Base-by-base conservation (phyloP, 1,284 basidiomycete genomes). In the Puccinia coronata region DNA sequence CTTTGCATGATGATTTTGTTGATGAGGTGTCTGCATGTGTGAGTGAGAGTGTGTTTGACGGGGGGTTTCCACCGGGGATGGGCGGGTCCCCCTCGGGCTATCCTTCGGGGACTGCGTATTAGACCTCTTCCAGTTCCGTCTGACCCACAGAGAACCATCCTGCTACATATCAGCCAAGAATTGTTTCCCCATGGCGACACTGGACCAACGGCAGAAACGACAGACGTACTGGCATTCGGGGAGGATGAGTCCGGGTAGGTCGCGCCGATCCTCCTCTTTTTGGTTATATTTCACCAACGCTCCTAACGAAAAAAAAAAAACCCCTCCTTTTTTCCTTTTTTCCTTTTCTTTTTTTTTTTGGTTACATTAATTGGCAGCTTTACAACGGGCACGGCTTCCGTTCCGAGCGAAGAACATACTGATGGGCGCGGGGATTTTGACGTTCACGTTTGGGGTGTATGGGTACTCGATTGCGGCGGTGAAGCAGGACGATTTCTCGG, bases 401-500 rank as follows among this genome's bases (percentile, higher is more conserved):
- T 76, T 76, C 47, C 74, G 74, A 76, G 57, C 34, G 14, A 76
- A 41, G 43, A 76, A 76, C 36, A 23, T 76, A 31, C 25, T 76
- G 39, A 76, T 59, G 36, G 74, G 74, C 8, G 74, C 74, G 0
- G 74, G 74, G 43, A 76, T 76, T 14, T 36, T 76, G n/a, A 31
- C 74, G 43, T 76, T 76, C 28, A 76, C 74, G 41, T 76, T 76
- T 39, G 57, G 57, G 57, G 74, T 76, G 43, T 76, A 76, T 36
- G 18, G n/a, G 36, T 76, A 76, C 59, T 76, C 74, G 25, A 76
- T 76, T 23, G 55, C 74, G 12, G 74, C 74, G n/a, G 74, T 76
- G 9, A 76, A 76, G 59, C 74, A 76, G 59, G 74, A 76, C 31
- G 74, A 76, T 36, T 76, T 76, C 57, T 76, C 74, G 43, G 74